Evolutionary conservation across 192 early-diverging fungal species (phyloP), one percentile per base, ranked within the genome.

Genomic region (Spizellomyces sp.): DNA sequence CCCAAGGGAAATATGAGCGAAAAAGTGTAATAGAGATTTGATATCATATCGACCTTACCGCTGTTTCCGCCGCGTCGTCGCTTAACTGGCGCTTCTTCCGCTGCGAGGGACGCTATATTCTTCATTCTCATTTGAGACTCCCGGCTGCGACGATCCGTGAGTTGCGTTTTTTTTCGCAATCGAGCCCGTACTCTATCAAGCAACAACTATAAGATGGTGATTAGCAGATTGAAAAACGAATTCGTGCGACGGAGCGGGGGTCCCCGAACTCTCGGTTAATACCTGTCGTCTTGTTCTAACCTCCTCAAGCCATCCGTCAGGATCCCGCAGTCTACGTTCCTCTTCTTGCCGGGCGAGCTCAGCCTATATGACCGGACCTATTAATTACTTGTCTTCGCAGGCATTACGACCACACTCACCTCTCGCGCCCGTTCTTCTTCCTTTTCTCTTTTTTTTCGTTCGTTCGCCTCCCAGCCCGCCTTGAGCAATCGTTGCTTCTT

Each of bases 51-150:
- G 4, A 15, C 1, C 64, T 6, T 67, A 69, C 75, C 71, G 58
- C 57, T 48, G 15, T 85, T 79, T 15, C 90, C 89, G 45, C 81
- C 83, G 64, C 86, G 77, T 58, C 88, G 74, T 36, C 87, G 70
- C 58, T 89, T 88, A 0, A 76, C 67, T 8, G 85, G 70, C 15
- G 80, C 77, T 21, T 82, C 85, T n/a, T 84, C 80, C 8, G 69
- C 71, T 15, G 95, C 95, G 47, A 96, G 78, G 47, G 87, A 88
- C 8, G 95, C 94, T 66, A 96, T 93, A 41, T 87, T 91, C 63
- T 87, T 81, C 93, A 94, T 95, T 44, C 95, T 88, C 65, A 89
- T 66, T 67, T 94, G 90, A 12, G 95, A 92, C 12, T 91, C 92
- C 50, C 90, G 89, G 79, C 93, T 94, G 42, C 93, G 86, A 17